Conservation (phyloP, 2,329 filamentous ascomycete genomes). For the Fusarium austroafricanum region DNA sequence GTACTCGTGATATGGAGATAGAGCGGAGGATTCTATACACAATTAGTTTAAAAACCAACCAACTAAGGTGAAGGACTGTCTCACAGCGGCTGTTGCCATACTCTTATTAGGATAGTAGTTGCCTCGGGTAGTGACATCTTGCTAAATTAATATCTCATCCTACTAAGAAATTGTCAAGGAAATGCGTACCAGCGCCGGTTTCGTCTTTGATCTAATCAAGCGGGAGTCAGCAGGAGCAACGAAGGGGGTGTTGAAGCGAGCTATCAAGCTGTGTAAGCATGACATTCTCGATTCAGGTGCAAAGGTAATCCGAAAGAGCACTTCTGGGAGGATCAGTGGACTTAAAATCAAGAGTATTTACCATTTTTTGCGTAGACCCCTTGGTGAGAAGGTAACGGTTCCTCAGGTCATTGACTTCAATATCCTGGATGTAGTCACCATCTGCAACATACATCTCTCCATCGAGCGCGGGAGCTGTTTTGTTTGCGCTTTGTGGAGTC, state of each 20-base stretch:
- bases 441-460: conserved; percentile 94
- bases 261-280: conserved; percentile 79
- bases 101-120: conserved; percentile 97
- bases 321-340: conserved; percentile 55
- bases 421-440: conserved; percentile 98
- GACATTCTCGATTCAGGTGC: conserved; percentile 67
- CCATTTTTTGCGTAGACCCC: conserved; percentile 98
- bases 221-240: conserved; percentile 94
- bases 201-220: conserved; percentile 99
- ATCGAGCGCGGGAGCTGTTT: conserved; percentile 71
- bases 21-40: conserved; percentile 82
- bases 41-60: conserved; percentile 2
- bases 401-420: conserved; percentile 97
- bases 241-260: conserved; percentile 71
- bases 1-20: conserved; percentile 97
- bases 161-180: conserved; percentile 54
- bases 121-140: conserved; percentile 98
- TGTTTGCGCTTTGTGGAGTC: conserved; percentile 47
- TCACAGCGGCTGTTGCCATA: conserved; percentile 93
- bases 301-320: conserved; percentile 50
- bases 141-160: conserved; percentile 68
- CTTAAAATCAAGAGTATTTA: conserved; percentile 76
- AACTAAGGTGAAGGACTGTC: conserved; percentile 50
- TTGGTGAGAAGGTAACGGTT: conserved; percentile 98
- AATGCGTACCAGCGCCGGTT: conserved; percentile 96